Conservation (phyloP, 2,329 filamentous ascomycete genomes). For the Xylariaceae sp. region DNA sequence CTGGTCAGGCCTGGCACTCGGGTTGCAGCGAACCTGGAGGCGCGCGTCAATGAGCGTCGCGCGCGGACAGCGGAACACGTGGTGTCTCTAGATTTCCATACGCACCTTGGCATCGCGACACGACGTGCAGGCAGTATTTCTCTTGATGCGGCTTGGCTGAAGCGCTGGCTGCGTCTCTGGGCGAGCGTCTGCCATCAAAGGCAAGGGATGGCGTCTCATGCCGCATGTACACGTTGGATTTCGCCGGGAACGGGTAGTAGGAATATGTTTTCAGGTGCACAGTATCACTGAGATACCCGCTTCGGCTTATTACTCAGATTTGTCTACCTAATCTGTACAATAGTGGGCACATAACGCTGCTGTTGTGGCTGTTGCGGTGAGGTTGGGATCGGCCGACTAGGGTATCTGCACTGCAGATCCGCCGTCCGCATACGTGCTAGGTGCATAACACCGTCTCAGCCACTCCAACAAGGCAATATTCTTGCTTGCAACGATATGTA, state of each 20-base stretch:
- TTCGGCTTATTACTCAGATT: conserved; percentile 17
- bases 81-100: no score
- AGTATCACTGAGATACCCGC: conserved; percentile 13
- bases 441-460: background rate
- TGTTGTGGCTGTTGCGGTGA: background rate
- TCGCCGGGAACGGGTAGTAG: conserved; percentile 6
- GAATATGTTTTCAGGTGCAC: background rate
- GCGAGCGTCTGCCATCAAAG: conserved; percentile 25
- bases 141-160: conserved; percentile 28
- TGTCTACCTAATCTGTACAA: background rate
- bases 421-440: background rate
- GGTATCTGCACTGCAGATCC: no score
- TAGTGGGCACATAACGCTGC: background rate
- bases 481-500: background rate
- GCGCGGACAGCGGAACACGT: background rate
- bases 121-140: conserved; percentile 32
- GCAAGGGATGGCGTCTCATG: conserved; percentile 20
- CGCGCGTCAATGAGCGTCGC: background rate
- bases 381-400: background rate
- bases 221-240: conserved; percentile 1
- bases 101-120: conserved; percentile 33
- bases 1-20: conserved; percentile 24
- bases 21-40: conserved; percentile 32
- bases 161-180: conserved; percentile 19
- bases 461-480: background rate